These are phyloP conservation scores for Candida easanensis DNA, from an alignment of 805 yeast genomes.

Conservation along the genomic window DNA sequence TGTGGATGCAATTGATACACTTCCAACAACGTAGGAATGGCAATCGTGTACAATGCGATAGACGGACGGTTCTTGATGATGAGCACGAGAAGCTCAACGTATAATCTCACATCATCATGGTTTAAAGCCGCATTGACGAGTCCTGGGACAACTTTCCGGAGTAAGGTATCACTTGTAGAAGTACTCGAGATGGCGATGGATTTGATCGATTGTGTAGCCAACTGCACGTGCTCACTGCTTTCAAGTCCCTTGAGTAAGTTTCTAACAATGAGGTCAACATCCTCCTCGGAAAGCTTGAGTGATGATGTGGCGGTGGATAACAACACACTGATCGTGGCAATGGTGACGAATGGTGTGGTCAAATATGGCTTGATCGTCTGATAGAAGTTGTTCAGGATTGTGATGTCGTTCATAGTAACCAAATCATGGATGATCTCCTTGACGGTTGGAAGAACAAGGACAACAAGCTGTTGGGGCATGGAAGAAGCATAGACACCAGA, in stretches of 20 bases:
- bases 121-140: constrained; percentile 32
- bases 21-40: constrained; percentile 38
- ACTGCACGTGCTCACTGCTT: constrained; percentile 34
- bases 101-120: constrained; percentile 28
- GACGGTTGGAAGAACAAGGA: constrained; percentile 50
- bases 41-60: constrained; percentile 28
- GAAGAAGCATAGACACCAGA: constrained; percentile 31
- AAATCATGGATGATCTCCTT: constrained; percentile 42
- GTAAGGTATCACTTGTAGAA: constrained; percentile 33
- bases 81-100: constrained; percentile 31
- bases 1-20: constrained; percentile 20
- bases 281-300: constrained; percentile 32
- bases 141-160: constrained; percentile 45
- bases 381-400: constrained; percentile 36
- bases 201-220: constrained; percentile 61
- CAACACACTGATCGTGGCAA: constrained; percentile 43
- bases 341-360: constrained; percentile 17
- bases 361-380: constrained; percentile 33
- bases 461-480: constrained; percentile 41
- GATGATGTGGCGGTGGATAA: constrained; percentile 38
- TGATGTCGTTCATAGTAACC: constrained; percentile 28
- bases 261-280: constrained; percentile 35
- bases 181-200: constrained; percentile 41
- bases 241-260: constrained; percentile 36
- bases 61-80: constrained; percentile 17